phyloP scores from a whole-genome alignment of 2,329 filamentous ascomycete genomes.

The Talaromyces piceae region DNA sequence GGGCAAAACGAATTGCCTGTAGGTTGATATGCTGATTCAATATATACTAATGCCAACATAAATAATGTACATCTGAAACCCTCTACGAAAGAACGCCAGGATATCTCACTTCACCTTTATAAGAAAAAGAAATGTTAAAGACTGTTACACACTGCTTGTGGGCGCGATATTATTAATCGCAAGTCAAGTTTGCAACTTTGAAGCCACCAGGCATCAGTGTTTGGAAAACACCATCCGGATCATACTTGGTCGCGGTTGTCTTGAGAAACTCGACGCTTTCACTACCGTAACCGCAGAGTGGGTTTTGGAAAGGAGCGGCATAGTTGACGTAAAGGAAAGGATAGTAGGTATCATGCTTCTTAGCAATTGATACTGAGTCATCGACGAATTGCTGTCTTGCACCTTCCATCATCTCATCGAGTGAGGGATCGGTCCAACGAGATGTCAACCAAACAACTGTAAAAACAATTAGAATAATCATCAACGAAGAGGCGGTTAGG shows the following conservation, averaged over 20 bases:
- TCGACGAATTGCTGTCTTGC: not conserved
- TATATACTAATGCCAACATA: not conserved
- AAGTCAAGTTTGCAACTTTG: conserved; percentile 14
- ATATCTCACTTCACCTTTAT: not conserved
- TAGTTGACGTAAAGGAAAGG: conserved; percentile 41
- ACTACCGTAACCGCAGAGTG: conserved; percentile 35
- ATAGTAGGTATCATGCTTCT: not conserved
- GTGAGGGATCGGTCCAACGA: not conserved
- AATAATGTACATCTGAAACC: not conserved
- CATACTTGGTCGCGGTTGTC: conserved; percentile 18
- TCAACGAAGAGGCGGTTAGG: not conserved
- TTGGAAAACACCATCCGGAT: conserved; percentile 21
- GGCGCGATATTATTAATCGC: not conserved
- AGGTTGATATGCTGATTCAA: not conserved
- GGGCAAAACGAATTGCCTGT: not conserved
- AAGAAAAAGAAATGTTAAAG: no score
- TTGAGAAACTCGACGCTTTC: conserved; percentile 27
- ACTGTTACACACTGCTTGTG: no score
- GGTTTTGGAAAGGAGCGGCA: conserved; percentile 35
- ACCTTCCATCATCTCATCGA: conserved; percentile 1
- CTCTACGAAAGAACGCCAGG: not conserved
- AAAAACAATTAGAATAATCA: not conserved
- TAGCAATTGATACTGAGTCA: not conserved
- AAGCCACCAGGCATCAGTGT: conserved; percentile 22
- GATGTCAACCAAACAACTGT: not conserved